Evolutionary conservation across 1,284 basidiomycete species (phyloP), one percentile per base, ranked within the genome.

Genomic region (Cystobasidiaceae sp.): DNA sequence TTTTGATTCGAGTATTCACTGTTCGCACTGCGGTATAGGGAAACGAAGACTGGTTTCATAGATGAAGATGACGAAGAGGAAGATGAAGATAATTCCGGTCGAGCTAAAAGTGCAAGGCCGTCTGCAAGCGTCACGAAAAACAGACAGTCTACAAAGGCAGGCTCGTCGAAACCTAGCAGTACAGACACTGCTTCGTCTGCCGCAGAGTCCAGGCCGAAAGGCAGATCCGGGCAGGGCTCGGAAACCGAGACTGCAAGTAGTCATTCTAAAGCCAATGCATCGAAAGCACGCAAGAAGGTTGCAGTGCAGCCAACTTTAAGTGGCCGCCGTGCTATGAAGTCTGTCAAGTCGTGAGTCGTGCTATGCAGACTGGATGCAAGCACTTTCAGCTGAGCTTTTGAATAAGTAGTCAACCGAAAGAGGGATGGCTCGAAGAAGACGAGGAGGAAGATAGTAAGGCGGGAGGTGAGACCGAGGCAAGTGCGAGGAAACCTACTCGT

Each of bases 1-100:
- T 13, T 51, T 21, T 17, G 25, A 51, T 15, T 51, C 21, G 13
- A 7, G 30, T 27, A 9, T 13, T n/a, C 28, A 21, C 25, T 41
- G n/a, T n/a, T 3, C 25, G 4, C 7, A n/a, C 19, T 3, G 7
- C 23, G 30, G 39, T 23, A 25, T 27, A 62, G 60, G 41, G 39
- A 51, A 43, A 50, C 49, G 5, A 52, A 39, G 23, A 54, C 32
- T 32, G 60, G 49, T 21, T 62, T 62, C 39, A 52, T 62, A 13
- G 60, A 62, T 30, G 43, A 37, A 23, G 34, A 25, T 21, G 48
- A 49, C 27, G 46, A 43, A 13, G 39, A 43, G 4, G 60, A 54
- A 15, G 39, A 32, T 11, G 50, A 27, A 28, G 60, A 62, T 19
- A n/a, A 28, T 19, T 17, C 8, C 21, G 45, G 13, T 48, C 13